Percentiles rank a stretch among this genome's conserved stretches.
Evolutionary conservation across 768 basidiomycete species (phyloP).

Genomic region (Zangia roseola): DNA sequence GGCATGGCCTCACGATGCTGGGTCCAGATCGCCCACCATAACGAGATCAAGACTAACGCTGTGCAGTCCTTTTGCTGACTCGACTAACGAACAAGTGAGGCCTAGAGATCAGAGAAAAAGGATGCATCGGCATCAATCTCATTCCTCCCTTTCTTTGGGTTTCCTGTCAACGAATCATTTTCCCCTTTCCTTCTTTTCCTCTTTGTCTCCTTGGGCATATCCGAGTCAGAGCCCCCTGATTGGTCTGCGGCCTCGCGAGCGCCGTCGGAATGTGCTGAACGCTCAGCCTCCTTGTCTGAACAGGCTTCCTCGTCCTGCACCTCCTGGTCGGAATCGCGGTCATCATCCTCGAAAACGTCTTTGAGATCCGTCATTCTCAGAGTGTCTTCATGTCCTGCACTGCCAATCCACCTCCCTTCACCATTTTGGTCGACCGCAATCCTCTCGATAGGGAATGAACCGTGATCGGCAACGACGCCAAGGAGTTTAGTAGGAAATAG

Average conservation of each 20-base stretch:
- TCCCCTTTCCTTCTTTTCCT: constrained; percentile 53
- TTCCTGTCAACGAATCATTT: constrained; percentile 46
- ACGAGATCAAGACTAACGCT: too few species aligned
- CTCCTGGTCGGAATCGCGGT: constrained; percentile 26
- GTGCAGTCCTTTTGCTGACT: too few species aligned
- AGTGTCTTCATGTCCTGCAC: constrained; percentile 86
- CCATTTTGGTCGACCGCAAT: constrained; percentile 62
- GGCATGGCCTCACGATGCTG: too few species aligned
- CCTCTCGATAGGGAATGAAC: constrained; percentile 89
- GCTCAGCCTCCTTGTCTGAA: constrained; percentile 12
- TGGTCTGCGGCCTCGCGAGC: constrained; percentile 15
- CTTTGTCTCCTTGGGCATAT: constrained; percentile 41
- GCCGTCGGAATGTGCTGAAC: constrained; percentile 6
- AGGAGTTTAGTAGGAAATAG: constrained; percentile 86
- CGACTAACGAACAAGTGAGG: neutral
- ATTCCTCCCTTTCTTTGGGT: constrained; percentile 60
- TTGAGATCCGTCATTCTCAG: constrained; percentile 83
- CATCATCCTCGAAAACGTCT: constrained; percentile 57
- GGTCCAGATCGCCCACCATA: too few species aligned
- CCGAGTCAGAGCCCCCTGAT: constrained; percentile 26
- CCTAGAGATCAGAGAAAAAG: constrained; percentile 67
- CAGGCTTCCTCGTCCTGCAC: constrained; percentile 20
- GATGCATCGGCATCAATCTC: constrained; percentile 53
- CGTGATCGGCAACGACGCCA: constrained; percentile 89
- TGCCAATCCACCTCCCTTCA: constrained; percentile 83